A percentile compares a stretch with the other conserved stretches of the same genome.
phyloP scores from a whole-genome alignment of 805 yeast genomes.

The Pichia kluyveri region DNA sequence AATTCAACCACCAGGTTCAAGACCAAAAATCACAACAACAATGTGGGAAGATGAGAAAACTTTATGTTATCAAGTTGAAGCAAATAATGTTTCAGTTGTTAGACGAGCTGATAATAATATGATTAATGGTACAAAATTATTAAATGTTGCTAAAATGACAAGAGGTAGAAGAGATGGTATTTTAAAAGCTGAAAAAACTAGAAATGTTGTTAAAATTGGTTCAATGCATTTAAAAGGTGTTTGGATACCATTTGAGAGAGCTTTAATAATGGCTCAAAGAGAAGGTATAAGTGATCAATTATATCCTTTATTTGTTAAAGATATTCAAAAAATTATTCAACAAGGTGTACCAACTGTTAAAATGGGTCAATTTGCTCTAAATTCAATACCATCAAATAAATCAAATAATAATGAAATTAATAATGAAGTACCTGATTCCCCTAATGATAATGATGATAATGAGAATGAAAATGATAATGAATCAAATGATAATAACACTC shows the following conservation, averaged over 20 bases:
- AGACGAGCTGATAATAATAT: conserved; percentile 64
- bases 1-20: conserved; percentile 31
- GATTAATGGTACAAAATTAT: conserved; percentile 62
- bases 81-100: conserved; percentile 57
- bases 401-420: neutral
- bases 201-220: conserved; percentile 68
- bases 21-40: conserved; percentile 59
- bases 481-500: too few relatives aligned
- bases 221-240: conserved; percentile 69
- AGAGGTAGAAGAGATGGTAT: conserved; percentile 68
- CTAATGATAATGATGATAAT: too few relatives aligned
- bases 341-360: conserved; percentile 28
- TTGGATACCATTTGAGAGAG: conserved; percentile 70
- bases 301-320: conserved; percentile 56
- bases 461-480: too few relatives aligned
- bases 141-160: conserved; percentile 66
- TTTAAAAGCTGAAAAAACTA: conserved; percentile 53
- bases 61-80: conserved; percentile 63
- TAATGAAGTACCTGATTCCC: neutral
- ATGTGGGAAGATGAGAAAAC: conserved; percentile 75
- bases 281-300: conserved; percentile 53
- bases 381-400: neutral
- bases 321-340: conserved; percentile 41
- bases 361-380: conserved; percentile 14
- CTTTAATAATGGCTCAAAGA: conserved; percentile 58